Conservation (phyloP, 1,284 basidiomycete genomes). For the Meripilus lineatus region DNA sequence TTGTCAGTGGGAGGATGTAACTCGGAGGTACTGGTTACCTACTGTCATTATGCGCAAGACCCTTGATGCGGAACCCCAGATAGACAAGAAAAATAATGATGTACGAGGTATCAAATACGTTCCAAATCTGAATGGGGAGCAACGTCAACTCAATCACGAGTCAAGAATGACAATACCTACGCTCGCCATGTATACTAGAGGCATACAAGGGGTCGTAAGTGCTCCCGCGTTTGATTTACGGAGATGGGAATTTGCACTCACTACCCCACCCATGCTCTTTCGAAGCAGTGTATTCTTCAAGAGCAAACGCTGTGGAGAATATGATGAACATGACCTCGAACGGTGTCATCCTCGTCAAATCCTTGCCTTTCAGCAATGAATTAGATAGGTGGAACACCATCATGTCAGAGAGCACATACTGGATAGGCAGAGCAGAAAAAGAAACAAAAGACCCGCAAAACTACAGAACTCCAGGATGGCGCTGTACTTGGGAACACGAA, state of each 20-base stretch:
- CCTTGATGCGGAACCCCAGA: conserved; percentile 60
- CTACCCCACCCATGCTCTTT: conserved; percentile 84
- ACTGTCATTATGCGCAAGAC: conserved; percentile 56
- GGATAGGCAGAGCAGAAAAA: conserved; percentile 71
- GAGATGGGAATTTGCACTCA: conserved; percentile 35
- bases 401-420: conserved; percentile 36
- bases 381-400: conserved; percentile 3
- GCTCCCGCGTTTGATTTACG: background rate
- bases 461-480: conserved; percentile 77
- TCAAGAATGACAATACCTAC: conserved; percentile 32
- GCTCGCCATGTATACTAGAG: conserved; percentile 75
- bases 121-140: conserved; percentile 63
- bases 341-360: conserved; percentile 42
- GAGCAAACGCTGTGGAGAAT: conserved; percentile 69
- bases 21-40: conserved; percentile 36
- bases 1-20: background rate
- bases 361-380: conserved; percentile 41
- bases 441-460: conserved; percentile 60
- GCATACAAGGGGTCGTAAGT: conserved; percentile 3
- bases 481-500: conserved; percentile 80
- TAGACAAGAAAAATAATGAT: conserved; percentile 72
- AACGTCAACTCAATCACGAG: background rate
- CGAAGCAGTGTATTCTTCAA: conserved; percentile 78
- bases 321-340: conserved; percentile 75
- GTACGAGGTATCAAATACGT: conserved; percentile 80